phyloP scores from a whole-genome alignment of 2,329 filamentous ascomycete genomes.

The Fusarium tuaranense region DNA sequence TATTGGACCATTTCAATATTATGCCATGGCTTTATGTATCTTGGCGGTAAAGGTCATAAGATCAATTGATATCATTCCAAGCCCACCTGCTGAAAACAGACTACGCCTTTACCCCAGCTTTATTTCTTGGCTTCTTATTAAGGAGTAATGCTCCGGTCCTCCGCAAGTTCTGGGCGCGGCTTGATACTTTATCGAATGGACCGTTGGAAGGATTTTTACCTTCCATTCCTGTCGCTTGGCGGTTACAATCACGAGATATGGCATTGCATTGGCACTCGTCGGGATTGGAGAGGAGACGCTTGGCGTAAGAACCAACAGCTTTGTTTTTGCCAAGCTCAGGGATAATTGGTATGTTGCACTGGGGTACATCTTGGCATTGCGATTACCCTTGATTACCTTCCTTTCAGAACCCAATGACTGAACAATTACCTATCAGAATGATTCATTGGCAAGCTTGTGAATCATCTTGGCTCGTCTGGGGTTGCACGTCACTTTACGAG shows the following conservation, averaged over 20 bases:
- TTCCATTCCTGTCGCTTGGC: slow-evolving; percentile 36
- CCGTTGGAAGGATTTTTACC: not conserved
- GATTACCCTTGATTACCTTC: not conserved
- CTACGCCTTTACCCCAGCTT: not conserved
- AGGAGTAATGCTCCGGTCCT: not conserved
- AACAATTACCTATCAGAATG: not conserved
- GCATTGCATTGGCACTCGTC: slow-evolving; percentile 20
- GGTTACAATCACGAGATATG: slow-evolving; percentile 25
- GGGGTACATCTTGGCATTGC: slow-evolving; percentile 20
- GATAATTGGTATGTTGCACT: slow-evolving; percentile 9
- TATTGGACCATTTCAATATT: not conserved
- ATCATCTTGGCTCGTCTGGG: not conserved
- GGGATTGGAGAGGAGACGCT: slow-evolving; percentile 23
- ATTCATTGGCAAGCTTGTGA: not conserved
- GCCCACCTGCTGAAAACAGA: not conserved
- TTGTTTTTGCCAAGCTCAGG: slow-evolving; percentile 17
- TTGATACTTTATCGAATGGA: not conserved
- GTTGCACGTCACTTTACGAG: not conserved
- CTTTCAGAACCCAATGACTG: not conserved
- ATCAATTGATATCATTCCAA: not conserved
- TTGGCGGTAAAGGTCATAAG: not conserved
- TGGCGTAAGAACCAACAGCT: slow-evolving; percentile 33
- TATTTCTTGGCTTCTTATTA: not conserved
- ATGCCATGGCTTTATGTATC: not conserved
- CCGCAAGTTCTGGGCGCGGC: not conserved